Percentiles rank a stretch among this genome's conserved stretches.
Evolutionary conservation across 805 yeast species (phyloP).

Genomic region (Schizosaccharomyces lindneri): DNA sequence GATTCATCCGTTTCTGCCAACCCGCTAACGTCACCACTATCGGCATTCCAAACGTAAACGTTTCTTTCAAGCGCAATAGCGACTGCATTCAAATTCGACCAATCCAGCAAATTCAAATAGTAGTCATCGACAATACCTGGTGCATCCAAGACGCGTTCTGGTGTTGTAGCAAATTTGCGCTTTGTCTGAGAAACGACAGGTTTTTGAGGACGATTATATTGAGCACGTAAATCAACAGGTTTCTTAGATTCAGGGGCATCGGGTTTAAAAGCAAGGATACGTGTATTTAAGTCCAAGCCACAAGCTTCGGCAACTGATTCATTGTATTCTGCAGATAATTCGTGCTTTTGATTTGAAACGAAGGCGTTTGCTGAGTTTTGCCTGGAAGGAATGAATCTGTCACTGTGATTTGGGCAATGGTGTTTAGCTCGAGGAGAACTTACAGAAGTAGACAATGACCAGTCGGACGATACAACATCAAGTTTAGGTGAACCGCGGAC

Average conservation of each 20-base stretch:
- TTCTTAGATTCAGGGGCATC: conserved; percentile 38
- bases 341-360: neutral
- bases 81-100: conserved; percentile 75
- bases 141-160: conserved; percentile 85
- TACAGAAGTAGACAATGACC: neutral
- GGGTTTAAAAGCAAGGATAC: conserved; percentile 62
- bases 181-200: conserved; percentile 13
- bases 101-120: conserved; percentile 72
- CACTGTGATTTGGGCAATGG: neutral
- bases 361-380: neutral
- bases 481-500: neutral
- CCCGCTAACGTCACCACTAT: conserved; percentile 47
- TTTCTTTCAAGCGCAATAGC: conserved; percentile 78
- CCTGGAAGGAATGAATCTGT: conserved; percentile 1
- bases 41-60: conserved; percentile 81
- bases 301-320: conserved; percentile 83
- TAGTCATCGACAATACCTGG: conserved; percentile 89
- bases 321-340: conserved; percentile 21
- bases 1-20: conserved; percentile 30
- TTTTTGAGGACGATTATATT: conserved; percentile 15
- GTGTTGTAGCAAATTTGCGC: conserved; percentile 58
- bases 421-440: neutral
- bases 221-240: conserved; percentile 15
- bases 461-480: neutral
- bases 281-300: conserved; percentile 58